Conservation (phyloP, 2,329 filamentous ascomycete species). For the Fusarium tjaetaba region DNA sequence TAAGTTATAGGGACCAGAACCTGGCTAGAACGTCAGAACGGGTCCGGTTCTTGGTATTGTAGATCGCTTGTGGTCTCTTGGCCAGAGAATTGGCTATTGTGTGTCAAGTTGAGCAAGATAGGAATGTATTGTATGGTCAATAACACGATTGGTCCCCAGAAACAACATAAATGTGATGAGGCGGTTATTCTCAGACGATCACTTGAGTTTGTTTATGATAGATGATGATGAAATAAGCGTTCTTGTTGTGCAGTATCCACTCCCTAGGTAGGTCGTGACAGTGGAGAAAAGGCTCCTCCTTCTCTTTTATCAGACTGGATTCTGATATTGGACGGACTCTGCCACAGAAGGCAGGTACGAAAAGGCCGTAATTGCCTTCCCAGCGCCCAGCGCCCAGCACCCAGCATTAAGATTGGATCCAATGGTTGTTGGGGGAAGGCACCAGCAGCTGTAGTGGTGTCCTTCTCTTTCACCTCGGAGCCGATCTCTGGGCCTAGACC, state of each 20-base stretch:
- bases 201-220: neutral
- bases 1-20: conserved; percentile 11
- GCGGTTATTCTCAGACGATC: neutral
- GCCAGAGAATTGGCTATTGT: neutral
- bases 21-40: conserved; percentile 20
- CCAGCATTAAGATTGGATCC: conserved; percentile 5
- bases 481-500: conserved; percentile 15
- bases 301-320: neutral
- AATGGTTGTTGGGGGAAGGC: neutral
- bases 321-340: neutral
- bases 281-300: neutral
- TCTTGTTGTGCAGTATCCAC: neutral
- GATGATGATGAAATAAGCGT: neutral
- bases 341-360: conserved; percentile 30
- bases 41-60: conserved; percentile 17
- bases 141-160: neutral
- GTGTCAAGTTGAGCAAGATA: neutral
- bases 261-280: neutral
- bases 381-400: neutral
- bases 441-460: neutral
- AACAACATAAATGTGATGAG: neutral
- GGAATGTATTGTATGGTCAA: neutral
- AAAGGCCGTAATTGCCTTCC: neutral
- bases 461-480: conserved; percentile 15
- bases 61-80: conserved; percentile 9